Conservation (phyloP, 371 early-diverging fungal genomes). For the Rhizopus stolonifer region DNA sequence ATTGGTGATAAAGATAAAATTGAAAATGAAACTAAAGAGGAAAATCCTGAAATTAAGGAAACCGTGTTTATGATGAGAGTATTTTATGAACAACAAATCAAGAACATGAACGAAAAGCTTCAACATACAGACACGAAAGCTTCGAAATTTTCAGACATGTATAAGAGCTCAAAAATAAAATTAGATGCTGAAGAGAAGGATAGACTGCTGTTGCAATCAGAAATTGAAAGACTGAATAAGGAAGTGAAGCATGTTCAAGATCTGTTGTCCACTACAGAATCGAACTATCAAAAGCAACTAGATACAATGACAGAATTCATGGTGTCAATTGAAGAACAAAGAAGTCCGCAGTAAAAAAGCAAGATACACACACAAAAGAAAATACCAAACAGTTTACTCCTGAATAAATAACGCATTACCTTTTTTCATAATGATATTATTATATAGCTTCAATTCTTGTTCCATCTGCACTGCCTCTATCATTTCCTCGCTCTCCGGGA, state of each 20-base stretch:
- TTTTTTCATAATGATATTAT: slow-evolving; percentile 9
- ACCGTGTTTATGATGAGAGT: slow-evolving; percentile 11
- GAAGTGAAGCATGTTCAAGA: slow-evolving; percentile 35
- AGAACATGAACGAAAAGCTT: slow-evolving; percentile 36
- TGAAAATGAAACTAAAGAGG: neutral
- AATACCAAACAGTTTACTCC: too few relatives aligned
- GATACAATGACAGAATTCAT: slow-evolving; percentile 43
- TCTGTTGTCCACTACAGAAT: slow-evolving; percentile 34
- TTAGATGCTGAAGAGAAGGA: slow-evolving; percentile 25
- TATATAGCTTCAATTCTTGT: neutral
- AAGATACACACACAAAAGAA: too few relatives aligned
- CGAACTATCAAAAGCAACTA: slow-evolving; percentile 38
- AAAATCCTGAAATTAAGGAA: slow-evolving; percentile 17
- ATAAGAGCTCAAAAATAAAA: slow-evolving; percentile 30
- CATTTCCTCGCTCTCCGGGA: neutral
- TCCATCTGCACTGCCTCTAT: slow-evolving; percentile 6
- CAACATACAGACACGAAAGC: slow-evolving; percentile 46
- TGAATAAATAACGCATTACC: too few relatives aligned
- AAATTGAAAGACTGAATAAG: slow-evolving; percentile 32
- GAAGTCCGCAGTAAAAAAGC: neutral
- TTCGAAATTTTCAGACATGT: slow-evolving; percentile 31
- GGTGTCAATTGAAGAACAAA: slow-evolving; percentile 8
- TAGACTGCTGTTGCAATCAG: slow-evolving; percentile 12
- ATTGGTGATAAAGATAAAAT: slow-evolving; percentile 6
- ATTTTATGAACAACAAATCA: slow-evolving; percentile 33